A percentile compares a stretch with the other conserved stretches of the same genome.
Evolutionary conservation across 2,329 filamentous ascomycete species (phyloP).

Genomic region (Colletotrichum cereale): DNA sequence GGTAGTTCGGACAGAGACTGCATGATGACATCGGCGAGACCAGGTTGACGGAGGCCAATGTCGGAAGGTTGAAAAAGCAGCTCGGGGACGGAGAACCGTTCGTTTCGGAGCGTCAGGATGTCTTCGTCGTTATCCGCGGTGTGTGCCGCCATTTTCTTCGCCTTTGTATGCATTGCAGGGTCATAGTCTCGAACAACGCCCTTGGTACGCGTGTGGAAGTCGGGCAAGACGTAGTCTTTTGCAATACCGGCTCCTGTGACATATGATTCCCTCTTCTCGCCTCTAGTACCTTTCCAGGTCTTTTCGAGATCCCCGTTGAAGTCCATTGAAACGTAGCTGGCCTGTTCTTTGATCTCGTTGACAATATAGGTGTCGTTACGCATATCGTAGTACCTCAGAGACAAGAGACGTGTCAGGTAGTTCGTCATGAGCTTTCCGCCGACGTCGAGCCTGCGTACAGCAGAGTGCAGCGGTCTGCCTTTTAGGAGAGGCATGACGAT

Average conservation of each 20-base stretch:
- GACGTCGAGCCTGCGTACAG: slow-evolving; percentile 86
- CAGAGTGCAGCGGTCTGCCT: slow-evolving; percentile 83
- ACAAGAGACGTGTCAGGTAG: slow-evolving; percentile 89
- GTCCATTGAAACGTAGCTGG: slow-evolving; percentile 84
- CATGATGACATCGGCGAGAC: slow-evolving; percentile 84
- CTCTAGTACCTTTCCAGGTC: slow-evolving; percentile 83
- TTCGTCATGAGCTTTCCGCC: slow-evolving; percentile 96
- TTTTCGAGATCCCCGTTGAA: slow-evolving; percentile 84
- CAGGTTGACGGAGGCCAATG: slow-evolving; percentile 85
- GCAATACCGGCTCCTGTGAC: slow-evolving; percentile 72
- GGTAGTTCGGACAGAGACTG: slow-evolving; percentile 82
- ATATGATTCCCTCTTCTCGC: slow-evolving; percentile 66
- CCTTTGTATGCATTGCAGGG: slow-evolving; percentile 68
- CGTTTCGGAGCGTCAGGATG: slow-evolving; percentile 87
- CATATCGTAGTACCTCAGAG: slow-evolving; percentile 94
- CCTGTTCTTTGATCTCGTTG: slow-evolving; percentile 94
- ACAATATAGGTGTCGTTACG: slow-evolving; percentile 93
- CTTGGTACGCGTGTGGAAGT: slow-evolving; percentile 71
- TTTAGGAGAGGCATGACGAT: slow-evolving; percentile 88
- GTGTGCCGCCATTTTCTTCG: slow-evolving; percentile 57
- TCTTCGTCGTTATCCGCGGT: slow-evolving; percentile 72
- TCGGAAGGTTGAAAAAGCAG: slow-evolving; percentile 89
- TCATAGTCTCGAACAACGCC: slow-evolving; percentile 86
- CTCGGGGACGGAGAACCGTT: slow-evolving; percentile 91
- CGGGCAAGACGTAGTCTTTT: slow-evolving; percentile 92